Conservation (phyloP, 495 filamentous ascomycete species). For the Pseudoneurospora amorphoporcata region DNA sequence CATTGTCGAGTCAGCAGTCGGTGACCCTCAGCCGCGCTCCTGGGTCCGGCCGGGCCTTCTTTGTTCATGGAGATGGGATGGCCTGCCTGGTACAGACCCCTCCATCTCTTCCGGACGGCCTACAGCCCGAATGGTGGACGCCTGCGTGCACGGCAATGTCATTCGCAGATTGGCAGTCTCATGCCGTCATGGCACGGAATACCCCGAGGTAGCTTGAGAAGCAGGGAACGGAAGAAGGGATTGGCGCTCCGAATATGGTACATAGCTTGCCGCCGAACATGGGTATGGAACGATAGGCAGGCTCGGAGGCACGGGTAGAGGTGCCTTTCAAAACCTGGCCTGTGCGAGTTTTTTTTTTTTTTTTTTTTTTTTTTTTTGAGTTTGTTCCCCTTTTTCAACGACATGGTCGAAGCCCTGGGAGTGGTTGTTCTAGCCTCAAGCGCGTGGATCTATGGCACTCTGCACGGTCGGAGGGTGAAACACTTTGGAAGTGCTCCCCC, state of each 20-base stretch:
- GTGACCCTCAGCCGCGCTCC: background rate
- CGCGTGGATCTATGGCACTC: background rate
- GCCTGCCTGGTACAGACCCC: background rate
- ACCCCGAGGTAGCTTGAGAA: background rate
- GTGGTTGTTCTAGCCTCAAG: background rate
- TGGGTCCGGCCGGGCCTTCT: background rate
- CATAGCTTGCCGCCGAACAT: background rate
- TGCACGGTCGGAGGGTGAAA: background rate
- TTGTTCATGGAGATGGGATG: background rate
- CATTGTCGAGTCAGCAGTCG: background rate
- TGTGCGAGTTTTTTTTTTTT: background rate
- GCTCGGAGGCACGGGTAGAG: background rate
- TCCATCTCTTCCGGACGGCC: background rate
- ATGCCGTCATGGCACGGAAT: background rate
- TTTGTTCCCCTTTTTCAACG: background rate
- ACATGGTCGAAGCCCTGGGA: background rate
- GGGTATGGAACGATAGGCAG: background rate
- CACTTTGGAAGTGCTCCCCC: background rate
- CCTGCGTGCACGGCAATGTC: background rate
- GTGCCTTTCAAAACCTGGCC: background rate
- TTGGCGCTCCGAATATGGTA: background rate
- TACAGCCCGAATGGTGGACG: background rate
- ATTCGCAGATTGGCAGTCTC: background rate
- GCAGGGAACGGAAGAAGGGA: background rate
- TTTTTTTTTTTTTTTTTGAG: background rate